Evolutionary conservation across 768 basidiomycete species (phyloP).

Genomic region (Kwoniella mangroviensis): DNA sequence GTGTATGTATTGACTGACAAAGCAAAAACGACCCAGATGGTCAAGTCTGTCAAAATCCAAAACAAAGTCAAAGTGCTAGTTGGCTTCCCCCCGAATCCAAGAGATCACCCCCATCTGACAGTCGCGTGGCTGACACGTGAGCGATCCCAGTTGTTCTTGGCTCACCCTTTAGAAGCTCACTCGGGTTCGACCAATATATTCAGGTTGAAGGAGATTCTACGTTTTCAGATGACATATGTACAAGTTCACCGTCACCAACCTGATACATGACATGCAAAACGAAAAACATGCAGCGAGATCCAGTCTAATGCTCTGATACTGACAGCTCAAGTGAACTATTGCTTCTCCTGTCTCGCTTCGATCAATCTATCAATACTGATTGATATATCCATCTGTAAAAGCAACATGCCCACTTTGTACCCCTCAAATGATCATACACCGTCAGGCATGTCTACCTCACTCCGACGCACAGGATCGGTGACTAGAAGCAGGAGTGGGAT

Average conservation of each 20-base stretch:
- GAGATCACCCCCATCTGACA: not conserved
- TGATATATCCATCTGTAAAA: not conserved
- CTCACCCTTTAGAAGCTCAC: too few relatives aligned
- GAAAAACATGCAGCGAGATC: not conserved
- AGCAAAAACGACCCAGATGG: not conserved
- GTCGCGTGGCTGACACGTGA: not conserved
- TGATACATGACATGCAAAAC: not conserved
- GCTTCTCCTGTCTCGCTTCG: too few relatives aligned
- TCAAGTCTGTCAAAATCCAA: too few relatives aligned
- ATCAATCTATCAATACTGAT: not conserved
- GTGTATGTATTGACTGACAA: not conserved
- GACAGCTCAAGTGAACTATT: too few relatives aligned
- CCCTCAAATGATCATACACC: conserved; percentile 7
- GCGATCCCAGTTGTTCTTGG: too few relatives aligned
- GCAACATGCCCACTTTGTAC: conserved; percentile 2
- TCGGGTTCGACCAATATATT: too few relatives aligned
- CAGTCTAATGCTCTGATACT: not conserved
- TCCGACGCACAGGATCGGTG: conserved; percentile 14
- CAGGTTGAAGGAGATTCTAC: conserved; percentile 8
- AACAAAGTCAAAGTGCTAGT: too few relatives aligned
- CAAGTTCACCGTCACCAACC: not conserved
- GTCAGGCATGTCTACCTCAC: conserved; percentile 3
- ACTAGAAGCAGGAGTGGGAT: conserved; percentile 1
- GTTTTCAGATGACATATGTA: not conserved
- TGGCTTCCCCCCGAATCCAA: not conserved